A percentile compares a stretch with the other conserved stretches of the same genome.
These are phyloP conservation scores for Smittium mucronatum DNA, from an alignment of 371 early-diverging fungal species.

Conservation along the genomic window DNA sequence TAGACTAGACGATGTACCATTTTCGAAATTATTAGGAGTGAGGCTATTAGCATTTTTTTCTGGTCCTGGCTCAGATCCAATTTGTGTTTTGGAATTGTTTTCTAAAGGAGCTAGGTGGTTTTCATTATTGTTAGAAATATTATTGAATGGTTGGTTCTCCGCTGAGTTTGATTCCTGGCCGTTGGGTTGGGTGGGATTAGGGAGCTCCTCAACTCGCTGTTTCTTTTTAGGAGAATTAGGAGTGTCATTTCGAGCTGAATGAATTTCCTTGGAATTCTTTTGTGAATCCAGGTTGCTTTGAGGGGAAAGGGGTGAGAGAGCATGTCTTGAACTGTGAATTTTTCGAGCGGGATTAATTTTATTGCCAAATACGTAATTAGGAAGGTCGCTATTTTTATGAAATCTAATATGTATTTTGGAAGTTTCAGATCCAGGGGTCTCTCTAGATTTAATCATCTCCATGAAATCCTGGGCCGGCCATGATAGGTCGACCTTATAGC, in stretches of 20 bases:
- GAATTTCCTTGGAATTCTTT: no score
- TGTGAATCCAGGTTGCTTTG: background rate
- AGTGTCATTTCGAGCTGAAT: background rate
- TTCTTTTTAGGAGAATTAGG: background rate
- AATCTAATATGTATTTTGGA: background rate
- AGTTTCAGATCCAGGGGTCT: background rate
- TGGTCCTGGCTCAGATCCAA: background rate
- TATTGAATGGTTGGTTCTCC: background rate
- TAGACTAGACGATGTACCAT: background rate
- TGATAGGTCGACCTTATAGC: conserved; percentile 49
- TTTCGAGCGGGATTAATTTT: background rate
- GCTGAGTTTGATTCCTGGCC: background rate
- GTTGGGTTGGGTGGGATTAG: background rate
- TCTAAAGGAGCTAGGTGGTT: background rate
- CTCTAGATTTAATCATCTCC: conserved; percentile 45
- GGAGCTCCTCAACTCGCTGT: background rate
- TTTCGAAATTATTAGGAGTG: background rate
- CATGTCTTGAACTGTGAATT: background rate
- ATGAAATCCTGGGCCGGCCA: conserved; percentile 73
- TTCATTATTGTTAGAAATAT: background rate
- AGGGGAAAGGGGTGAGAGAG: background rate
- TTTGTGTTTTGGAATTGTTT: background rate
- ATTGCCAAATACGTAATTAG: background rate
- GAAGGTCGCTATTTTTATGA: conserved; percentile 3
- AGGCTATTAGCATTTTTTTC: no score